Evolutionary conservation across 768 basidiomycete genomes (phyloP), one percentile per base, ranked within the genome.

Genomic region (Serendipita indica): DNA sequence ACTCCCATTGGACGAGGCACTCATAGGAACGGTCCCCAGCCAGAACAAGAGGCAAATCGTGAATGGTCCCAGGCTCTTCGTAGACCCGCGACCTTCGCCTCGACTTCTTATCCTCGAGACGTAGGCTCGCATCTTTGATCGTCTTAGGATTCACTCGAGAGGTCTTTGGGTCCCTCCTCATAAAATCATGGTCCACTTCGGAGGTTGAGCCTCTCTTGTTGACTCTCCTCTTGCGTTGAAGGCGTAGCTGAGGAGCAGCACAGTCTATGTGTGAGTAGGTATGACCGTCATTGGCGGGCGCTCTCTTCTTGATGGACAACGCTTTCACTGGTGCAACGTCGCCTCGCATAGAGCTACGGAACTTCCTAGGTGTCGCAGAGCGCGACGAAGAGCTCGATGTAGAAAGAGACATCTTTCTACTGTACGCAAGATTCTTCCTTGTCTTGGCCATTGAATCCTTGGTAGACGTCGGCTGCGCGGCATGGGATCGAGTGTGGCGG

Each of bases 1-100:
- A n/a, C 27, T 43, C 41, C 41, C 41, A 43, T n/a, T 43, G 41
- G n/a, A 43, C 41, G 18, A 43, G 27, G n/a, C 41, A 43, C n/a
- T 43, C 41, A 25, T 43, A 43, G 41, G 18, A 7, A 18, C 27
- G 41, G 27, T n/a, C 18, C 7, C 18, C 41, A 43, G 41, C 18
- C 18, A 43, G 41, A 7, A 43, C 7, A 25, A 43, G 41, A 6
- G 41, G 41, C 18, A 43, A 25, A 7, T n/a, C 27, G n/a, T 43
- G 41, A 43, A 43, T 43, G 5, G 41, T 43, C n/a, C 41, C 41
- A 6, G 41, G 41, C 27, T 43, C 41, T 7, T 43, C n/a, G 41
- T 43, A 43, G 41, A 43, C 41, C 7, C 41, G 27, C 18, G 18
- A 43, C 41, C 2, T 43, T n/a, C n/a, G 5, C 1, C n/a, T 6